These are phyloP conservation scores for Dryas integrifolia DNA, from an alignment of 331 rosid species.

Conservation along the genomic window DNA sequence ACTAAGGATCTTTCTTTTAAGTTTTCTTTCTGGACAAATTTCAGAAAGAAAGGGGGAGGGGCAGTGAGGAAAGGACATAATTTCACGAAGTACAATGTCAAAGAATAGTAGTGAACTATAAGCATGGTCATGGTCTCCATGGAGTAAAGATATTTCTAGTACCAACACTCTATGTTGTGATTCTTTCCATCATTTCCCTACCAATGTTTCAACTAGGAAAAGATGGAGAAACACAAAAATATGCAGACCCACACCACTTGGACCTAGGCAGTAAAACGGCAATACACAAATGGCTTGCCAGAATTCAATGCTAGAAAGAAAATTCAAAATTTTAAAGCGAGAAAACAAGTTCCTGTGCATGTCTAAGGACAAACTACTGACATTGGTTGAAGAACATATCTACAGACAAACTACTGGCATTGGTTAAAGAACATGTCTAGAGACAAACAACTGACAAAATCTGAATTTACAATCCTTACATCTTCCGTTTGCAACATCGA, in stretches of 20 bases:
- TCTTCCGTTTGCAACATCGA: conserved; percentile 91
- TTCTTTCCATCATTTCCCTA: neutral
- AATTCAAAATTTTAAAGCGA: neutral
- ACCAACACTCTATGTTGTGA: neutral
- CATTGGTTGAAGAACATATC: neutral
- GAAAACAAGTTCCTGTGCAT: neutral
- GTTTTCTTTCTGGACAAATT: neutral
- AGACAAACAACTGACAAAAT: conserved; percentile 13
- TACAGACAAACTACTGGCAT: neutral
- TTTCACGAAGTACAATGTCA: neutral
- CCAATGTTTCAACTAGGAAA: neutral
- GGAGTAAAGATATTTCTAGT: neutral
- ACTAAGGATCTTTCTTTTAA: neutral
- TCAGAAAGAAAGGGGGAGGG: neutral
- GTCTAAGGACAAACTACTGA: neutral
- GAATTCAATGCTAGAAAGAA: neutral
- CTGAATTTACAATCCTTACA: conserved; percentile 50
- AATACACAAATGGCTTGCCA: neutral
- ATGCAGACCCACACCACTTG: neutral
- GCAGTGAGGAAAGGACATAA: neutral
- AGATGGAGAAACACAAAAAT: neutral
- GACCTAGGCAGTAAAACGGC: neutral
- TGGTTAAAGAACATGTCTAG: neutral
- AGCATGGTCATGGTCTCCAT: neutral
- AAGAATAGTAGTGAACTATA: neutral